phyloP scores from a whole-genome alignment of 495 filamentous ascomycete genomes.

The Xylaria telfairii region DNA sequence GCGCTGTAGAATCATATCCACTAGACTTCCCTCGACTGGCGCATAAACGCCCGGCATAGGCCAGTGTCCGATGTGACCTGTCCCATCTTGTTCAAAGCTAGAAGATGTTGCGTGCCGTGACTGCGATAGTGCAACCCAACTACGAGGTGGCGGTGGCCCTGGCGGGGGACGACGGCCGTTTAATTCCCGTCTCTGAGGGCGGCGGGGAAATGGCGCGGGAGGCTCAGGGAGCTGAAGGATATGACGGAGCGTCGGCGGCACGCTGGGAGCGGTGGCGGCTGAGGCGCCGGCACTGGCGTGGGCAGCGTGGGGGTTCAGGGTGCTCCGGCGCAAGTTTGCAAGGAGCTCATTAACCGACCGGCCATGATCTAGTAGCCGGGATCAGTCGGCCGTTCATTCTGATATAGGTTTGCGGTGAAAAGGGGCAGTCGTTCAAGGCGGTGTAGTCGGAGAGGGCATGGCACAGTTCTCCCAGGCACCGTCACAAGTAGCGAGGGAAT shows the following conservation, averaged over 20 bases:
- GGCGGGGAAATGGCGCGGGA: conserved; percentile 68
- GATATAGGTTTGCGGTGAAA: background rate
- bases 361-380: conserved; percentile 28
- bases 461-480: background rate
- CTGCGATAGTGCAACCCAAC: conserved; percentile 62
- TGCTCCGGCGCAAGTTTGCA: conserved; percentile 51
- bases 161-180: conserved; percentile 58
- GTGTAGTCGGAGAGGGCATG: background rate
- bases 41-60: conserved; percentile 43
- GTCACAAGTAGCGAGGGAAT: background rate
- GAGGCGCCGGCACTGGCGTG: conserved; percentile 22
- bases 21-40: conserved; percentile 57
- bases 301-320: conserved; percentile 33
- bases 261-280: conserved; percentile 42
- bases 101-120: conserved; percentile 33
- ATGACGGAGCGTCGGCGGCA: conserved; percentile 57
- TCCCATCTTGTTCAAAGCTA: conserved; percentile 10
- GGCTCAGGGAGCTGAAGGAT: conserved; percentile 75
- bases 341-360: conserved; percentile 59
- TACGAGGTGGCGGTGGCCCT: conserved; percentile 73
- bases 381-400: conserved; percentile 16
- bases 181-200: conserved; percentile 51
- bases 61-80: conserved; percentile 29
- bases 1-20: conserved; percentile 62
- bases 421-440: background rate